A percentile compares a stretch with the other conserved stretches of the same genome.
phyloP scores from a whole-genome alignment of 2,329 filamentous ascomycete species.

The Ascochyta koolunga region DNA sequence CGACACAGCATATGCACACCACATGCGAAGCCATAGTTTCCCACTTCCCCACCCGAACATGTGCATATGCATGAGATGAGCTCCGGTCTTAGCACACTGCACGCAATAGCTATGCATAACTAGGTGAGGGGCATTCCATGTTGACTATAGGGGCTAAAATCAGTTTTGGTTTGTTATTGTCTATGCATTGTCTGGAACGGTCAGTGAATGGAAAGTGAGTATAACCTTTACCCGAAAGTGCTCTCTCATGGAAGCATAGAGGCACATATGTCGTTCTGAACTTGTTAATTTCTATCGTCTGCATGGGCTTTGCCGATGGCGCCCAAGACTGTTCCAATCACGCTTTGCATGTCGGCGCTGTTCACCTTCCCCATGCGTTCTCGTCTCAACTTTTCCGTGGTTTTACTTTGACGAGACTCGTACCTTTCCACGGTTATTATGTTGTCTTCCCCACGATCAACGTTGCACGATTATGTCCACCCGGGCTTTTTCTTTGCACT shows the following conservation, averaged over 20 bases:
- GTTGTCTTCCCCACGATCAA: not conserved
- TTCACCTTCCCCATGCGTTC: not conserved
- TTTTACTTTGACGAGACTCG: not conserved
- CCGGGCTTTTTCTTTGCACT: not conserved
- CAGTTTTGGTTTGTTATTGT: too few relatives aligned
- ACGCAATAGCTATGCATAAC: too few relatives aligned
- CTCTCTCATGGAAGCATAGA: not conserved
- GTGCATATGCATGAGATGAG: not conserved
- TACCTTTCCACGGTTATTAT: not conserved
- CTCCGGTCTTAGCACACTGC: not conserved
- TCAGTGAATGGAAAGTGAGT: not conserved
- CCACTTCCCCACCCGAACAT: constrained; percentile 1
- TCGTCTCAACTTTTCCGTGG: not conserved
- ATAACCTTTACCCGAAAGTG: not conserved
- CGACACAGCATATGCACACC: not conserved
- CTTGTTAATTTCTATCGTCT: not conserved
- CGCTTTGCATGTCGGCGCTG: not conserved
- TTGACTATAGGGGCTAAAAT: too few relatives aligned
- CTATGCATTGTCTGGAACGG: too few relatives aligned
- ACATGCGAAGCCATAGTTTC: not conserved
- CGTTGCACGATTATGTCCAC: not conserved
- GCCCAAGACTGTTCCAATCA: not conserved
- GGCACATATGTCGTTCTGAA: not conserved
- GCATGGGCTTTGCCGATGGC: not conserved
- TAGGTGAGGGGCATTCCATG: not conserved